Conservation (phyloP, 305 asterid species). For the Fraxinus velutina region DNA sequence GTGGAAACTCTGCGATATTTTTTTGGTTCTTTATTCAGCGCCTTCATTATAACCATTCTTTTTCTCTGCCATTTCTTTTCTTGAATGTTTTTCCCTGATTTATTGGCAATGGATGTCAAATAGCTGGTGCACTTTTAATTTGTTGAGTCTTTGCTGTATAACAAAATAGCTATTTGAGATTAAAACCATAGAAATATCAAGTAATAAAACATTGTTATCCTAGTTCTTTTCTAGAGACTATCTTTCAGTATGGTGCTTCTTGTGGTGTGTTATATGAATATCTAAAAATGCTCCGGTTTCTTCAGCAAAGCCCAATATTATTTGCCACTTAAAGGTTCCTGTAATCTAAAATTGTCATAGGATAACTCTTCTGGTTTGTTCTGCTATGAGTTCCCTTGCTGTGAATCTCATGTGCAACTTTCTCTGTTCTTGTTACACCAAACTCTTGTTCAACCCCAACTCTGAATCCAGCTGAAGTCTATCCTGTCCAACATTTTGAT, state of each 20-base stretch:
- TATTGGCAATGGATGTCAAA: not conserved
- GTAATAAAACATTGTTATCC: not conserved
- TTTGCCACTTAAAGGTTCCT: not conserved
- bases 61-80: slow-evolving; percentile 12
- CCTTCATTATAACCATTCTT: slow-evolving; percentile 9
- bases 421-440: not conserved
- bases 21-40: slow-evolving; percentile 2
- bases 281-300: slow-evolving; percentile 12
- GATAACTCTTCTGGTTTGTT: slow-evolving; percentile 5
- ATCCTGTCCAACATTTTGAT: slow-evolving; percentile 10
- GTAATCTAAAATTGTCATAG: slow-evolving; percentile 18
- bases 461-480: slow-evolving; percentile 8
- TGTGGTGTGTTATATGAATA: not conserved
- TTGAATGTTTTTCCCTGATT: slow-evolving; percentile 8
- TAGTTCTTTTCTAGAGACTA: not conserved
- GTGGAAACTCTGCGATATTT: slow-evolving; percentile 17
- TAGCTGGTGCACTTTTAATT: not conserved
- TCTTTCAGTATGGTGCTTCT: not conserved
- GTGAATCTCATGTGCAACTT: not conserved
- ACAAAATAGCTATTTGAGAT: slow-evolving; percentile 8
- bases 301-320: not conserved
- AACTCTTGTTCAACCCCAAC: slow-evolving; percentile 3
- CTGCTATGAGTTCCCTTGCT: not conserved
- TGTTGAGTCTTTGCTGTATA: slow-evolving; percentile 10
- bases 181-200: slow-evolving; percentile 6